Evolutionary conservation across 2,329 filamentous ascomycete genomes (phyloP), one percentile per base, ranked within the genome.

Genomic region (Paradendryphiella salina): DNA sequence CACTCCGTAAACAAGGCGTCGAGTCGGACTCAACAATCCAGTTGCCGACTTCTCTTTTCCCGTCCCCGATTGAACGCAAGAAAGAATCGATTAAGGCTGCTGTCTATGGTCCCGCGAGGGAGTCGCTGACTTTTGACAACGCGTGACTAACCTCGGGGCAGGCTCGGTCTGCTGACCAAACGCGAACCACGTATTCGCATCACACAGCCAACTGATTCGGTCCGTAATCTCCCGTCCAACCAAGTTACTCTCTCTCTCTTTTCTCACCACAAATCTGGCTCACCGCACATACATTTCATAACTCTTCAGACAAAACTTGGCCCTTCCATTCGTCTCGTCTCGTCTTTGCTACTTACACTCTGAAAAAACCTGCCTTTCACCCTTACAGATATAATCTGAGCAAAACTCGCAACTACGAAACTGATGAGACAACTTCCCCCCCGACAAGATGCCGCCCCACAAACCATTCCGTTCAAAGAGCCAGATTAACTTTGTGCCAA

Each of bases 401-500:
- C 10, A 23, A 11, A 18, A 11, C 13, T 1, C 17, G 20, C 18
- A 15, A 9, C 18, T 34, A 15, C 40, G 34, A 43, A 36, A 37
- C 32, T 8, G 18, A 38, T 44, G 33, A 23, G 14, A 23, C 28
- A 5, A 26, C n/a, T 21, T 10, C 26, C 2, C 15, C 20, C 15
- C 28, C 26, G 15, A 20, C 26, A 21, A 46, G 15, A 36, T 46
- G 49, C 49, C 42, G 26, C 29, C 37, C 5, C 36, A 3, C 17
- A 42, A 28, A 46, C 9, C 9, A 20, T 14, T 32, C 15, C 37
- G 11, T 23, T 46, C 49, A 37, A 41, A 36, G 14, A 39, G 10
- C 32, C 37, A 26, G 43, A 23, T 51, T 38, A 41, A 47, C n/a
- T 51, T 51, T 23, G 28, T 51, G 17, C 49, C 49, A 13, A 49